Evolutionary conservation across 2,329 filamentous ascomycete genomes (phyloP), one percentile per base, ranked within the genome.

Genomic region (Zasmidium citrigriseum): DNA sequence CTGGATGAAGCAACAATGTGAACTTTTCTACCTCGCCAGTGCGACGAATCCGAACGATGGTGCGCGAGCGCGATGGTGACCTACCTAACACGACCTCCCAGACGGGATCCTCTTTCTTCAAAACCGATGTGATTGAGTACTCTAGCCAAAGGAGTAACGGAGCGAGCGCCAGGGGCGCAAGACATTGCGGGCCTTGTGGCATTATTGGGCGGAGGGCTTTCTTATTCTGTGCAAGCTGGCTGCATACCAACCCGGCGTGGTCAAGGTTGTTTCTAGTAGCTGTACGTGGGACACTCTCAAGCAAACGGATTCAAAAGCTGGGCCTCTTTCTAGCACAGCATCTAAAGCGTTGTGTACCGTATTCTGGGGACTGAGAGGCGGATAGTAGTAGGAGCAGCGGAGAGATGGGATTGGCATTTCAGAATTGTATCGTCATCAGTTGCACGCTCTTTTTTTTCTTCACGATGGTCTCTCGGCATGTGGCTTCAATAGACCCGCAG

Each of bases 71-170:
- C 27, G 48, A 57, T 23, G 21, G 47, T 48, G 46, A 46, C 27
- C 55, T 57, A 47, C 60, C 57, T 58, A 53, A 25, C 27, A 58
- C 38, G 51, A 57, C 49, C 24, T 57, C 54, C 49, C 49, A 48
- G 18, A 23, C 44, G 60, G 54, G 22, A 48, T 16, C 46, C 56
- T 60, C 49, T 64, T 64, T 62, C 59, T 62, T 62, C 59, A 41
- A 11, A 55, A 64, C 57, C 46, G 60, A 53, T 62, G 55, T 57
- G 59, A 55, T 64, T 60, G 59, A 60, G 60, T 60, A 62, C 60
- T 60, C 59, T 57, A 60, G 21, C 58, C 54, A 59, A 58, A 49
- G 59, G 44, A 46, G 34, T 41, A 9, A 41, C 34, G 34, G 34
- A 41, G 34, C 34, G 34, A 44, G 59, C 45, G 52, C 41, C 54